Base-by-base conservation (phyloP, 352 stramenopile genomes). In the Globisporangium middletonii region DNA sequence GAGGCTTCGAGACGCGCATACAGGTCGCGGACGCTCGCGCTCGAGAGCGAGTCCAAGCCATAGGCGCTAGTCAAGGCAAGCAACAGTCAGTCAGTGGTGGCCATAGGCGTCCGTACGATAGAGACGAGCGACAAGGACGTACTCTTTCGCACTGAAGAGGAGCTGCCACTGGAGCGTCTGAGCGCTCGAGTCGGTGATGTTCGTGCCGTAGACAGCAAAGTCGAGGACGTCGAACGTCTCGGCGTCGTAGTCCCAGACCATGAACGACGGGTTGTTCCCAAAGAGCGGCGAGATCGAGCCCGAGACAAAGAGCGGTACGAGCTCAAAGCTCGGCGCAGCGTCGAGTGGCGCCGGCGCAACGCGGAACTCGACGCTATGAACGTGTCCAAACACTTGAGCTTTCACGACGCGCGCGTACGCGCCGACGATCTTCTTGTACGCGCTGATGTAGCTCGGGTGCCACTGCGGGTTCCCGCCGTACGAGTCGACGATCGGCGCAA, bases 341-440 rank as follows among this genome's bases (percentile, higher is more conserved):
- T 66, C 51, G 23, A 58, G 33, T 28, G n/a, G 49, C 19, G 59
- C 57, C 33, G 75, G 63, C 9, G 77, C 71, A 30, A 87, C 51
- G 30, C 92, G 87, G 62, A 97, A 95, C 73, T 98, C 92, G 62
- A 97, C 73, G 18, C 78, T 89, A 71, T 98, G 92, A 6, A 97
- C 72, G 70, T 98, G 92, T 6, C 88, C 92, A 75, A 96, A 98
- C 43, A 98, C 65, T 65, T 94, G 84, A 2, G 77, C 73, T 63
- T 97, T 88, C 45, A 97, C 71, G 48, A 88, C 66, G 23, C 79
- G 65, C 0, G 72, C 38, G 61, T 84, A 91, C 53, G 73, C 42
- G 26, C 63, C 60, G 8, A 97, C 63, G 41, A 97, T 89, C 3
- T 58, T 30, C 60, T 86, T 79, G 75, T 97, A 98, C 38, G 51